Base-by-base conservation (phyloP, 129 eudicot species). In the carrot (Daucus carota) region DNA sequence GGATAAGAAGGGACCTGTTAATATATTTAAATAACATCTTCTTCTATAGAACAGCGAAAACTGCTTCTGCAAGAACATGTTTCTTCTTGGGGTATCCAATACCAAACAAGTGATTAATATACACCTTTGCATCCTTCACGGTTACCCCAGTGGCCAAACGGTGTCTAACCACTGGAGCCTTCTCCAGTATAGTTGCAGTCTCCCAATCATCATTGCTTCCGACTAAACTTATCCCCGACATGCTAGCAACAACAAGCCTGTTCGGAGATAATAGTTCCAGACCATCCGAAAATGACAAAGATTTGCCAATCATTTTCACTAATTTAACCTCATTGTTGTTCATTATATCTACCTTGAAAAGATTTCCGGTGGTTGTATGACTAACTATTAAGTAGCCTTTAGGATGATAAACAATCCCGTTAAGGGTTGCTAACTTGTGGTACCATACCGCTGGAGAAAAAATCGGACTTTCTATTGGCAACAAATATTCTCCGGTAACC, bases 61-160 rank as follows among this genome's bases (percentile, higher is more conserved):
- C 82, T 24, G 97, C 99, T 82, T 95, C 96, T 9, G 87, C 82
- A 59, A 95, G 87, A n/a, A 85, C 84, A 76, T 95, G 99, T 70
- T 89, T 94, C 79, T 82, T 92, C 85, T 82, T 91, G 3, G 99
- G 99, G 83, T 86, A 95, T 20, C 99, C 99, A 81, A 94, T 82
- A n/a, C 96, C 97, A 80, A 91, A 71, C 46, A 92, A 34, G 71
- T 95, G 97, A 76, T 78, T 91, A 34, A 95, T 74, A 74, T 91
- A 95, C 57, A 89, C 90, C 86, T 83, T 95, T 28, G 91, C 96
- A 70, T 89, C 99, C 88, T 91, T 95, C 71, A 91, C 90, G 18
- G 84, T 82, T 1, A 92, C 87, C 0, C 92, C 92, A 0, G 97
- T 91, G 3, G 89, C 89, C 16, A 95, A 13, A 38, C 99, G 88